Percentiles rank a stretch among this genome's conserved stretches.
phyloP scores from a whole-genome alignment of 345 rosid genomes.

The Jatropha curcas region DNA sequence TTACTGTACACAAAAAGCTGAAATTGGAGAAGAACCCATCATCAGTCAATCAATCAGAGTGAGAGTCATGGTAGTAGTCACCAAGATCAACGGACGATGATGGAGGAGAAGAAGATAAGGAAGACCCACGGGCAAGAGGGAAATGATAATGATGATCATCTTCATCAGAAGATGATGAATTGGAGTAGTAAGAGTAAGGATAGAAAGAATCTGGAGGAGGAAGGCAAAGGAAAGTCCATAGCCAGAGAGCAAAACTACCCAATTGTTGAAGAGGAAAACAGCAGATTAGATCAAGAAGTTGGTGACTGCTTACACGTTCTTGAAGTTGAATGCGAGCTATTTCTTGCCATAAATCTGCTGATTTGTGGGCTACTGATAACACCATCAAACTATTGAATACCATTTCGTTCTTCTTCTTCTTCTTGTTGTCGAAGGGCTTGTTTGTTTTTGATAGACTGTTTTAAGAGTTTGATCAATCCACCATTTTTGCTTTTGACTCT shows the following conservation, averaged over 20 bases:
- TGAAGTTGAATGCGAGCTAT: conserved; percentile 39
- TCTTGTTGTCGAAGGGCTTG: neutral
- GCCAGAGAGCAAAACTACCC: conserved; percentile 52
- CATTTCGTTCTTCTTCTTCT: conserved; percentile 31
- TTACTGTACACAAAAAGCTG: neutral
- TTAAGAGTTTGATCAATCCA: neutral
- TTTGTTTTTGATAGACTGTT: neutral
- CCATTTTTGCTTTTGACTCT: neutral
- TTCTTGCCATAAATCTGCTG: conserved; percentile 50
- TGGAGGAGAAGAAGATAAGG: conserved; percentile 4
- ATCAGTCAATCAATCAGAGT: conserved; percentile 45
- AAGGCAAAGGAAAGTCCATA: conserved; percentile 63
- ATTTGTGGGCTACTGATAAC: conserved; percentile 46
- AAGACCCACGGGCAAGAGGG: neutral
- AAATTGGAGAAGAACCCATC: conserved; percentile 9
- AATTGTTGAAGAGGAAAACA: conserved; percentile 67
- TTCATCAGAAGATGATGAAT: conserved; percentile 21
- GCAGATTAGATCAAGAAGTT: conserved; percentile 64
- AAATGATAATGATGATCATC: conserved; percentile 1
- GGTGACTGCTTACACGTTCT: conserved; percentile 44
- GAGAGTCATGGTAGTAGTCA: conserved; percentile 41
- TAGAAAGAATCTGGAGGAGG: conserved; percentile 60
- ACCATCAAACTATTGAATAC: conserved; percentile 53
- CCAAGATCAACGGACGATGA: conserved; percentile 35
- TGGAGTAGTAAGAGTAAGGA: conserved; percentile 37